These are phyloP conservation scores for Penicillium sp. DNA, from an alignment of 2,329 filamentous ascomycete genomes.

Conservation along the genomic window DNA sequence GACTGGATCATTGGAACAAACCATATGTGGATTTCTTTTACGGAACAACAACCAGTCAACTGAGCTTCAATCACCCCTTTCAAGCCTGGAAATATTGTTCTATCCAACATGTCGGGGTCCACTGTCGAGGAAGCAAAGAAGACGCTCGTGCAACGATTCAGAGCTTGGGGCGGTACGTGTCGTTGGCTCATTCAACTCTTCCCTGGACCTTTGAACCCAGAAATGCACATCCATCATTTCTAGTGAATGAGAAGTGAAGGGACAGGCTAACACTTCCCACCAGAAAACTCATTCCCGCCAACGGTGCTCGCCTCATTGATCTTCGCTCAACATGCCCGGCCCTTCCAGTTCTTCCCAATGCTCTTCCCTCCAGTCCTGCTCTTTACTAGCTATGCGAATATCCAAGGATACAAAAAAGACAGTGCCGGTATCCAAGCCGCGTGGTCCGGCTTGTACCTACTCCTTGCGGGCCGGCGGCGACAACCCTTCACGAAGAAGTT, in stretches of 20 bases:
- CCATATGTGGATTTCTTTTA: neutral
- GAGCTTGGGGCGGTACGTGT: slow-evolving; percentile 43
- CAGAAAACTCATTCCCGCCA: slow-evolving; percentile 61
- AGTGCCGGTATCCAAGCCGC: slow-evolving; percentile 59
- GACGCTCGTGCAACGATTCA: slow-evolving; percentile 36
- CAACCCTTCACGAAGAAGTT: slow-evolving; percentile 44
- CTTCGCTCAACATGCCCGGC: slow-evolving; percentile 61
- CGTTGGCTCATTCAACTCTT: neutral
- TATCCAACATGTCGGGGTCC: slow-evolving; percentile 27
- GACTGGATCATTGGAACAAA: neutral
- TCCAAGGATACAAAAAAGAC: slow-evolving; percentile 59
- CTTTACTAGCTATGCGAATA: slow-evolving; percentile 61
- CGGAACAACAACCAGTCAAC: too few relatives aligned
- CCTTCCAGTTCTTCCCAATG: slow-evolving; percentile 61
- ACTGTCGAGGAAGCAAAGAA: slow-evolving; percentile 34
- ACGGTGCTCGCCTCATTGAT: slow-evolving; percentile 62
- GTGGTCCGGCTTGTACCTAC: slow-evolving; percentile 61
- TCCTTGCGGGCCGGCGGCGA: slow-evolving; percentile 57
- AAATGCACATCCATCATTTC: neutral
- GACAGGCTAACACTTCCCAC: slow-evolving; percentile 2
- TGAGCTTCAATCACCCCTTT: neutral
- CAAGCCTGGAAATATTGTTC: too few relatives aligned
- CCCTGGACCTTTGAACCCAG: neutral
- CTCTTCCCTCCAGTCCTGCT: slow-evolving; percentile 62
- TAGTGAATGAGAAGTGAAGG: neutral